Percentiles rank a stretch among this genome's conserved stretches.
These are phyloP conservation scores for Ehretia macrophylla DNA, from an alignment of 257 asterid genomes.

Conservation along the genomic window DNA sequence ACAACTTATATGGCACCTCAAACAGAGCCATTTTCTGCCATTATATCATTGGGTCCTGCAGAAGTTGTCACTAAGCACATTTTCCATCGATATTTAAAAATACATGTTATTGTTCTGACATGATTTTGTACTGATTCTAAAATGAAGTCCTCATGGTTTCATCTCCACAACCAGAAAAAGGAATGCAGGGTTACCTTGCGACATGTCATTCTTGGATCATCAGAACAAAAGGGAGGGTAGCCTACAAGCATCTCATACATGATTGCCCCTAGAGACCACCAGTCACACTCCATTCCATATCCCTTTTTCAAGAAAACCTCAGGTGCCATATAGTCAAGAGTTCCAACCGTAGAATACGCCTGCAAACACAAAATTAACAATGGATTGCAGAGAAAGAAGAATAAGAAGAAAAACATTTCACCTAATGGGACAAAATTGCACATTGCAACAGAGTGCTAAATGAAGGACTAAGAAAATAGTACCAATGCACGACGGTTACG, in stretches of 20 bases:
- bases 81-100: not conserved
- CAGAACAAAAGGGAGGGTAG: slow-evolving; percentile 96
- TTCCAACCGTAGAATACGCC: slow-evolving; percentile 98
- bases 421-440: not conserved
- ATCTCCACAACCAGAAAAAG: slow-evolving; percentile 1
- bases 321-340: slow-evolving; percentile 98
- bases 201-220: slow-evolving; percentile 93
- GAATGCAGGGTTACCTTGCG: slow-evolving; percentile 62
- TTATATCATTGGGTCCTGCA: not conserved
- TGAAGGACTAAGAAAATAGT: slow-evolving; percentile 12
- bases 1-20: no score
- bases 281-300: slow-evolving; percentile 96
- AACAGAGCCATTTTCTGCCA: no score
- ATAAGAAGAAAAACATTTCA: not conserved
- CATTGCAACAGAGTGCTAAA: not conserved
- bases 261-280: slow-evolving; percentile 98
- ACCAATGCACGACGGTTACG: slow-evolving; percentile 94
- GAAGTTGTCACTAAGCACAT: not conserved
- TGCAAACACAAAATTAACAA: no score
- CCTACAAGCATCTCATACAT: slow-evolving; percentile 95
- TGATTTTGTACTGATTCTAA: no score
- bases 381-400: not conserved
- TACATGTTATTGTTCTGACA: not conserved
- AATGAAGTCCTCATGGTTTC: not conserved
- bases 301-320: slow-evolving; percentile 90